Base-by-base conservation (phyloP, 805 yeast genomes). In the Saccharomycopsis sp. region DNA sequence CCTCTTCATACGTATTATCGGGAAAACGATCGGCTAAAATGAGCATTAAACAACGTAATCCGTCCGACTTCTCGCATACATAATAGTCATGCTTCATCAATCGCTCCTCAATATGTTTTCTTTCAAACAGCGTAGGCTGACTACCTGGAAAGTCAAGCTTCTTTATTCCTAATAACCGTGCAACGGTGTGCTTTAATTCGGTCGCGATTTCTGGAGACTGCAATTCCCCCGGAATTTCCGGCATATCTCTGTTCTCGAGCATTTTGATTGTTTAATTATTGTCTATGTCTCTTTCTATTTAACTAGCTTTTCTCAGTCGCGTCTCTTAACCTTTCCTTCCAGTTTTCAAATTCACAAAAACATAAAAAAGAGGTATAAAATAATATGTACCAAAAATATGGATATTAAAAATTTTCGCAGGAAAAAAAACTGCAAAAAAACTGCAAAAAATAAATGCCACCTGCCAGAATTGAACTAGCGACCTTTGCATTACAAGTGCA, bases 401-500 rank as follows among this genome's bases (percentile, higher is more conserved):
- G 38, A 29, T 29, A 5, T 12, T 12, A 7, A 29, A 29, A 29
- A 29, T 29, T 29, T 29, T 12, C 12, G 38, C 12, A 29, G 38
- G 38, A 5, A 29, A 12, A 29, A 29, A 12, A 5, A 29, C 38
- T 5, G 9, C 38, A 29, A 29, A 47, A 47, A 2, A 22, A 2
- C 1, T 22, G 51, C 23, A 9, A 2, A 69, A 72, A 72, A 64
- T 57, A 65, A 60, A 41, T 83, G 89, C 89, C 89, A 74, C 82
- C 80, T 85, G 87, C 87, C 89, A 84, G 90, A 84, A 83, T 85
- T 84, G 90, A 85, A 85, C 91, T 86, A 85, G 89, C 90, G 93
- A 87, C 91, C 93, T 86, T 86, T 86, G 94, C 96, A 87, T 87
- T 89, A 89, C 97, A 89, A 89, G 97, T 89, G 97, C 96, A 87